phyloP scores from a whole-genome alignment of 129 eudicot species.

The Cynara cardunculus region DNA sequence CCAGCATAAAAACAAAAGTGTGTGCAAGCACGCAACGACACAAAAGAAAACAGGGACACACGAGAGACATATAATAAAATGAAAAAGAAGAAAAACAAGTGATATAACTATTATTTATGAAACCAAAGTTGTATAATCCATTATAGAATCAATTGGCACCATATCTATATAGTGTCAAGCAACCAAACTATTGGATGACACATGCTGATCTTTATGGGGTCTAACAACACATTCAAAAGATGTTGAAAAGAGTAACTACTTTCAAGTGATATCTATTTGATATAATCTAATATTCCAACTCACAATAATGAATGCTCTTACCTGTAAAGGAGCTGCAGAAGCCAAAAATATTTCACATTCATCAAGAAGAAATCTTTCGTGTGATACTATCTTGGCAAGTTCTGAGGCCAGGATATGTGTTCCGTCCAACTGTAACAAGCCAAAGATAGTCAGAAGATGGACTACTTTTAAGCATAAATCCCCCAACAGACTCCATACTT shows the following conservation, averaged over 20 bases:
- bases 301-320: slow-evolving; percentile 11
- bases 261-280: neutral
- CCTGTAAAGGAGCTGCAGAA: slow-evolving; percentile 64
- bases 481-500: neutral
- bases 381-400: slow-evolving; percentile 64
- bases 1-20: too few relatives aligned
- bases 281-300: slow-evolving; percentile 3
- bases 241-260: neutral
- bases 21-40: too few relatives aligned
- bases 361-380: slow-evolving; percentile 80
- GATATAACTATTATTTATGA: too few relatives aligned
- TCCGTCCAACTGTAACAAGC: slow-evolving; percentile 55
- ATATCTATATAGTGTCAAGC: neutral
- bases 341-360: slow-evolving; percentile 73
- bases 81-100: too few relatives aligned
- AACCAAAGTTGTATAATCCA: too few relatives aligned
- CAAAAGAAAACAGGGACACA: too few relatives aligned
- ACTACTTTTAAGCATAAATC: neutral
- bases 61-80: too few relatives aligned
- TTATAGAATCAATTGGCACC: too few relatives aligned
- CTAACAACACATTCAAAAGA: neutral
- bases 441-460: neutral
- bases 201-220: too few relatives aligned
- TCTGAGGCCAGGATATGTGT: slow-evolving; percentile 57
- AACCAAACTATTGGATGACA: neutral